Percentiles rank a stretch among this genome's conserved stretches.
These are phyloP conservation scores for Colletotrichum camelliae DNA, from an alignment of 2,329 filamentous ascomycete species.

Conservation along the genomic window DNA sequence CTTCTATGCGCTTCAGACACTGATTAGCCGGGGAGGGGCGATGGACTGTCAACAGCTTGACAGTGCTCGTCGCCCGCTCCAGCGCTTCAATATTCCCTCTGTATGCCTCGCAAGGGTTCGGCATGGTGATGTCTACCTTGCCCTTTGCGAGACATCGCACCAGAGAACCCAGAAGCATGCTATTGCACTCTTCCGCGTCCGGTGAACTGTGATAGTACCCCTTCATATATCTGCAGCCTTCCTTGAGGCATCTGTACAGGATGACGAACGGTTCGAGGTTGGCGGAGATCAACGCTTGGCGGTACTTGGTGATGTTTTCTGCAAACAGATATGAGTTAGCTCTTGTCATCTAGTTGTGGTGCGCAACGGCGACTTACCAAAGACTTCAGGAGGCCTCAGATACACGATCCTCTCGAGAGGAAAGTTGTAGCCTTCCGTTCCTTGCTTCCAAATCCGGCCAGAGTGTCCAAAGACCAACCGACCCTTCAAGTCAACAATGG, in stretches of 20 bases:
- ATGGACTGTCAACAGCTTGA: slow-evolving; percentile 16
- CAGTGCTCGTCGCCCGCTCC: slow-evolving; percentile 1
- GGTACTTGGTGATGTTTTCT: slow-evolving; percentile 14
- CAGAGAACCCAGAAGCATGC: slow-evolving; percentile 17
- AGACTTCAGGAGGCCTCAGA: background rate
- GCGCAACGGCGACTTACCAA: background rate
- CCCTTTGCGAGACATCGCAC: slow-evolving; percentile 8
- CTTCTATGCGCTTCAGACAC: slow-evolving; percentile 17
- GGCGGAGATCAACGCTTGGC: background rate
- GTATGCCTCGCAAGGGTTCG: slow-evolving; percentile 8
- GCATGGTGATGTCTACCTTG: slow-evolving; percentile 11
- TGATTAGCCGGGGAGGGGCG: slow-evolving; percentile 12
- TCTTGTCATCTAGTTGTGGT: accelerated
- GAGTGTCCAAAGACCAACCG: slow-evolving; percentile 8
- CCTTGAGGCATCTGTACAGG: slow-evolving; percentile 16
- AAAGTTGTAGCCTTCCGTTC: slow-evolving; percentile 17
- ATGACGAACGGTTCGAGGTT: slow-evolving; percentile 13
- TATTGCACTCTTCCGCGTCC: slow-evolving; percentile 19
- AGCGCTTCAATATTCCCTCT: slow-evolving; percentile 1
- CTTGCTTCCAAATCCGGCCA: slow-evolving; percentile 2
- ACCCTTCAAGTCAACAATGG: slow-evolving; percentile 5
- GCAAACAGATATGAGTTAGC: background rate
- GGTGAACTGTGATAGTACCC: slow-evolving; percentile 19
- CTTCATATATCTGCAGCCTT: slow-evolving; percentile 18
- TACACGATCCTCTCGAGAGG: slow-evolving; percentile 11